Evolutionary conservation across 306 rosid genomes (phyloP), one percentile per base, ranked within the genome.

Genomic region (Medicago ruthenica): DNA sequence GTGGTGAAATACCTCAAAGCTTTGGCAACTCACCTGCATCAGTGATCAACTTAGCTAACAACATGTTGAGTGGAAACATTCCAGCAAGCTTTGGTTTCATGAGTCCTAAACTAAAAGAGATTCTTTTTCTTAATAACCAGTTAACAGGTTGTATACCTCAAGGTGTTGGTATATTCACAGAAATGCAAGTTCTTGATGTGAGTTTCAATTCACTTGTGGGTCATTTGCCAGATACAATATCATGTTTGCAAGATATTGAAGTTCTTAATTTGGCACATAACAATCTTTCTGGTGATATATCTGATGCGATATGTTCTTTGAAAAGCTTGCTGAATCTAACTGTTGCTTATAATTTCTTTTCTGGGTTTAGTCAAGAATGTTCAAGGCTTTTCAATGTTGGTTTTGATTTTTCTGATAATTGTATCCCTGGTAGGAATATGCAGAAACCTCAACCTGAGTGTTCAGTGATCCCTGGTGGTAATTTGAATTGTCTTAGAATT

Each of bases 1-100:
- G 31, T 64, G 99, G 99, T 9, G 88, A 84, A 73, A 84, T 95
- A 2, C 99, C 99, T 8, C 85, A 86, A 12, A 95, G 76, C 22
- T 67, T 95, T 31, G 99, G 97, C 1, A 88, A 81, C 22, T 92
- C 99, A 1, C 97, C 91, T n/a, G 97, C 99, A 8, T 95, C 99
- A 2, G 99, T 92, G 36, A 89, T 95, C 6, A 95, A 90, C 36
- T 80, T 95, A 17, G 97, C 99, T 0, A 90, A 92, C 71, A 95
- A 95, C 82, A 84, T 79, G 54, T 80, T 95, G 5, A 83, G 64
- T 42, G 99, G 99, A 24, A 72, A 53, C 72, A 84, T 95, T 45
- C 99, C 99, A 4, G 8, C 79, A 8, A 90, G 95, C 58, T 82
- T 95, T 60, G 97, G 97, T 4, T 83, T 89, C 74, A 79, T 87